Conservation (phyloP, 1,284 basidiomycete species). For the Moniliophthora roreri region DNA sequence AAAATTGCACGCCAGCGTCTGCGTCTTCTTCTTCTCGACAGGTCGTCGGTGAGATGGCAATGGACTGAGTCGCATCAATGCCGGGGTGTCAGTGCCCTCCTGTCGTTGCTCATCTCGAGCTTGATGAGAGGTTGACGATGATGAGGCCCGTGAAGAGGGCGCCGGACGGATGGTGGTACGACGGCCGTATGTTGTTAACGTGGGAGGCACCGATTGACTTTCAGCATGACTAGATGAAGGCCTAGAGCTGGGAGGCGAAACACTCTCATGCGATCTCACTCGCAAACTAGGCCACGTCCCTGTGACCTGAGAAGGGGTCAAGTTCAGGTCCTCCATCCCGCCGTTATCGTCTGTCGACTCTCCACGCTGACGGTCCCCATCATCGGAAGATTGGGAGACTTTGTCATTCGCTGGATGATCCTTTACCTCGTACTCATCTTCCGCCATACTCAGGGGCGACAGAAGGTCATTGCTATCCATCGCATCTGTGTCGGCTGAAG, state of each 20-base stretch:
- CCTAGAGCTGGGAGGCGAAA: neutral
- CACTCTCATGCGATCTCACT: slow-evolving; percentile 6
- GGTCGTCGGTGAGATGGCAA: slow-evolving; percentile 28
- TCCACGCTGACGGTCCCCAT: neutral
- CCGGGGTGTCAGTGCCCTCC: slow-evolving; percentile 13
- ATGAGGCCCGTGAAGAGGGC: neutral
- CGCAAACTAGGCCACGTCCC: slow-evolving; percentile 12
- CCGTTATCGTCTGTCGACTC: neutral
- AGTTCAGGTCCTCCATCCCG: slow-evolving; percentile 3
- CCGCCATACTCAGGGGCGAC: neutral
- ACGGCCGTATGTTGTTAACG: slow-evolving; percentile 4
- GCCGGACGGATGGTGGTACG: neutral
- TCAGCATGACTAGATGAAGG: neutral
- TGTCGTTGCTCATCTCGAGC: slow-evolving; percentile 6
- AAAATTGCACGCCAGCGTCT: slow-evolving; percentile 14
- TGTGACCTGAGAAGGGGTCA: slow-evolving; percentile 9
- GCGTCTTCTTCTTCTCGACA: slow-evolving; percentile 13
- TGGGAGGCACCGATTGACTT: neutral
- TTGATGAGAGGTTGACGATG: slow-evolving; percentile 4
- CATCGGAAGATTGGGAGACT: neutral
- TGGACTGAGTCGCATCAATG: slow-evolving; percentile 30
- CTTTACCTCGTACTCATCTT: neutral
- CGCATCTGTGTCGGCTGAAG: neutral
- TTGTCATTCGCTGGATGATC: too few relatives aligned
- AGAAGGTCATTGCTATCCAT: neutral